Percentiles rank a stretch among this genome's conserved stretches.
These are phyloP conservation scores for Phaeosphaeriaceae sp. DNA, from an alignment of 2,329 filamentous ascomycete genomes.

Conservation along the genomic window DNA sequence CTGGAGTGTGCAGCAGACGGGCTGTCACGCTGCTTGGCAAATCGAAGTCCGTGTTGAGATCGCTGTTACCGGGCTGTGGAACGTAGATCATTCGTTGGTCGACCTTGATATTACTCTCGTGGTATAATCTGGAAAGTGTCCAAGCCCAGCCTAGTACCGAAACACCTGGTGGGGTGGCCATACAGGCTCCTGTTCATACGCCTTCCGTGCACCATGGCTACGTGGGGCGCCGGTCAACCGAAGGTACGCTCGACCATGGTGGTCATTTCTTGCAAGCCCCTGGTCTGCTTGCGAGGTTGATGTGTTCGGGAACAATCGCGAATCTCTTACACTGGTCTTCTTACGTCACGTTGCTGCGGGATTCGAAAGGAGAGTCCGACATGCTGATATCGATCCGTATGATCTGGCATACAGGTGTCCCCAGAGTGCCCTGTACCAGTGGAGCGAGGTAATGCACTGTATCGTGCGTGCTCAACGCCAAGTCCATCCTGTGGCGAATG, in stretches of 20 bases:
- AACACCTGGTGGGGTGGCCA: neutral
- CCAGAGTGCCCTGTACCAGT: neutral
- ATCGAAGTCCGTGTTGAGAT: slow-evolving; percentile 9
- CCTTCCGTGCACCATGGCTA: neutral
- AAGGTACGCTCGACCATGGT: neutral
- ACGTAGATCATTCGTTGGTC: slow-evolving; percentile 16
- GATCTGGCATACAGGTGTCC: neutral
- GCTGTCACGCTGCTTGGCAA: slow-evolving; percentile 18
- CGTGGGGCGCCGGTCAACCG: slow-evolving; percentile 3
- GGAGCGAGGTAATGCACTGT: neutral
- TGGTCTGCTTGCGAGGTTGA: neutral
- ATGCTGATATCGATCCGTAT: neutral
- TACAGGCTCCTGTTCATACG: neutral
- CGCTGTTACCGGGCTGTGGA: slow-evolving; percentile 12
- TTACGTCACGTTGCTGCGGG: neutral
- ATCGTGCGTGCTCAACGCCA: neutral
- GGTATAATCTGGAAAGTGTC: slow-evolving; percentile 8
- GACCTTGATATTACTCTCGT: slow-evolving; percentile 19
- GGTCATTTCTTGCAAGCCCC: too few species aligned
- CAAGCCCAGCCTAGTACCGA: slow-evolving; percentile 10
- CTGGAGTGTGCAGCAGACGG: slow-evolving; percentile 17
- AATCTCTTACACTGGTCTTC: neutral
- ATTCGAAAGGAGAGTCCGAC: neutral
- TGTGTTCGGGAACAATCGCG: neutral
- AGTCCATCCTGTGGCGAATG: neutral